Conservation (phyloP, 2,329 filamentous ascomycete species). For the Podosphaera leucotricha region DNA sequence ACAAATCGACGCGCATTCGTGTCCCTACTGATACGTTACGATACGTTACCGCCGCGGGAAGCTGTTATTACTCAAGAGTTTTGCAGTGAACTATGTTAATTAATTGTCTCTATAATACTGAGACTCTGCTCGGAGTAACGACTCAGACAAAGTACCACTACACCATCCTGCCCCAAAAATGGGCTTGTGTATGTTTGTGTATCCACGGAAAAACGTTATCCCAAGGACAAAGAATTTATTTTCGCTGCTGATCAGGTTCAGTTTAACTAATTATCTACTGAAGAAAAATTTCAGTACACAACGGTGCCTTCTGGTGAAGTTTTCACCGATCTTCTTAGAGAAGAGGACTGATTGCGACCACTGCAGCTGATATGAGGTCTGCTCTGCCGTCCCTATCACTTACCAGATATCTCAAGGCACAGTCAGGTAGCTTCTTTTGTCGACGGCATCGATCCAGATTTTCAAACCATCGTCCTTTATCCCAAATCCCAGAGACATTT, state of each 20-base stretch:
- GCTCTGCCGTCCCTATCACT: conserved; percentile 29
- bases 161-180: no score
- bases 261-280: no score
- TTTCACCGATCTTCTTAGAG: not conserved
- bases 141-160: no score
- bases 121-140: no score
- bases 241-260: not conserved
- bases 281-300: not conserved
- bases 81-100: no score
- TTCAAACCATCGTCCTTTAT: not conserved
- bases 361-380: conserved; percentile 14
- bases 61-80: no score
- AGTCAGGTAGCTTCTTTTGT: conserved; percentile 36
- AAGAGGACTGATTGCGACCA: not conserved
- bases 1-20: no score
- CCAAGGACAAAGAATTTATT: not conserved
- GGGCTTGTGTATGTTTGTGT: no score
- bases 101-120: no score
- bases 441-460: not conserved
- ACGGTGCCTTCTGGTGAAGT: not conserved
- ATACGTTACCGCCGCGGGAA: no score
- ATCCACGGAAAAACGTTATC: not conserved
- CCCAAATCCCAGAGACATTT: not conserved
- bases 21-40: no score
- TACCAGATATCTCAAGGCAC: conserved; percentile 48